Conservation (phyloP, 345 rosid species). For the Anastatica hierochuntica region DNA sequence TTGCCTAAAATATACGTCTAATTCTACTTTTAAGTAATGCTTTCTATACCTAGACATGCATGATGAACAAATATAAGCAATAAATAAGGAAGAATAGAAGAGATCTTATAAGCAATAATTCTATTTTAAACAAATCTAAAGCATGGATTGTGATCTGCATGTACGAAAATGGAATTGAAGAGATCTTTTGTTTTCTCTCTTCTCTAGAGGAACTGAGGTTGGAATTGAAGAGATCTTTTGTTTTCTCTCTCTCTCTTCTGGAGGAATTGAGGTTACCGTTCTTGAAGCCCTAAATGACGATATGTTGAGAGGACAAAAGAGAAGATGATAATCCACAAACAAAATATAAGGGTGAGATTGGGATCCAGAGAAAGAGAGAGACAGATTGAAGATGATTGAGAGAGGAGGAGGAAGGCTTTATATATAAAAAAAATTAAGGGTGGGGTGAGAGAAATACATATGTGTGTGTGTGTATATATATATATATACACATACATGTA, state of each 20-base stretch:
- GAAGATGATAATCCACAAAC: slow-evolving; percentile 15
- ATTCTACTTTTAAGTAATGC: background rate
- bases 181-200: no score
- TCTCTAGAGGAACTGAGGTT: no score
- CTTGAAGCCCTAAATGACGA: background rate
- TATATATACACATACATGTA: slow-evolving; percentile 3
- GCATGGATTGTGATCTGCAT: slow-evolving; percentile 13
- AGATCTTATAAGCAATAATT: no score
- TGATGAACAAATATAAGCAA: slow-evolving; percentile 7
- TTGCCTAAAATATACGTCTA: no score
- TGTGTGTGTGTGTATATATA: background rate
- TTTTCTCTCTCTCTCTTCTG: background rate
- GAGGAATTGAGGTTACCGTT: slow-evolving; percentile 10
- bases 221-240: background rate
- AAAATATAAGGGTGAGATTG: slow-evolving; percentile 1
- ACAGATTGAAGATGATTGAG: slow-evolving; percentile 2
- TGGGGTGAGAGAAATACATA: background rate
- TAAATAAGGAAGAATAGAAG: slow-evolving; percentile 4
- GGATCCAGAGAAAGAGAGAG: slow-evolving; percentile 6
- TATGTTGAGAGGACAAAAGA: slow-evolving; percentile 10
- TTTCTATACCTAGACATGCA: slow-evolving; percentile 19
- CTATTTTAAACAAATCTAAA: background rate
- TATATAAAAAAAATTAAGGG: slow-evolving; percentile 20
- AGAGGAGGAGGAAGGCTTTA: slow-evolving; percentile 20
- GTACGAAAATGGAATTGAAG: slow-evolving; percentile 4